Conservation (phyloP, 352 stramenopile species). For the Phytopythium oedochilum region DNA sequence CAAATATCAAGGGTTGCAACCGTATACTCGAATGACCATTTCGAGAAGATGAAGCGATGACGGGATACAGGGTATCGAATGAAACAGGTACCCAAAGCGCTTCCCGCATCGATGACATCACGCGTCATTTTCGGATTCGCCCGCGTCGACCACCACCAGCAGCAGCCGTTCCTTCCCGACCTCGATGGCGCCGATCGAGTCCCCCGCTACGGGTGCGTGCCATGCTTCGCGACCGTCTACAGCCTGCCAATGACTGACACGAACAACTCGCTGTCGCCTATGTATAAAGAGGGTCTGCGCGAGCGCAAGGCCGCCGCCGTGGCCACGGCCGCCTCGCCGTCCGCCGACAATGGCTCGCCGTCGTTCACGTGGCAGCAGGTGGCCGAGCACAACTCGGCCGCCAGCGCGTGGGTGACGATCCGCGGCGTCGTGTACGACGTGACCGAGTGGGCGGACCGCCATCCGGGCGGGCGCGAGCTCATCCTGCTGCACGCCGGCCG, state of each 20-base stretch:
- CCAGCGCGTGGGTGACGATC: conserved; percentile 97
- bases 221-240: background rate
- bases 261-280: background rate
- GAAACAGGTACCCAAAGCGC: no score
- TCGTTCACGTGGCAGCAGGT: conserved; percentile 94
- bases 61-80: no score
- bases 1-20: no score
- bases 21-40: no score
- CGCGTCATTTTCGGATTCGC: conserved; percentile 22
- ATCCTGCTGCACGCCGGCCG: conserved; percentile 75
- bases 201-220: conserved; percentile 15
- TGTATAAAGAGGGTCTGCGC: conserved; percentile 32
- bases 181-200: conserved; percentile 31
- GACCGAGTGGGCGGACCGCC: conserved; percentile 83
- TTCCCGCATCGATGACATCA: conserved; percentile 27
- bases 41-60: no score
- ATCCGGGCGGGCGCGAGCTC: conserved; percentile 80
- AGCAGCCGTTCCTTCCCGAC: background rate
- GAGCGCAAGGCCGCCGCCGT: conserved; percentile 41
- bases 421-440: conserved; percentile 93
- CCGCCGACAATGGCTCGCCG: conserved; percentile 14
- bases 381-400: conserved; percentile 92
- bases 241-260: background rate
- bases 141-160: background rate
- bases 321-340: conserved; percentile 6